These are phyloP conservation scores for Venturia aucupariae DNA, from an alignment of 2,329 filamentous ascomycete species.

Conservation along the genomic window DNA sequence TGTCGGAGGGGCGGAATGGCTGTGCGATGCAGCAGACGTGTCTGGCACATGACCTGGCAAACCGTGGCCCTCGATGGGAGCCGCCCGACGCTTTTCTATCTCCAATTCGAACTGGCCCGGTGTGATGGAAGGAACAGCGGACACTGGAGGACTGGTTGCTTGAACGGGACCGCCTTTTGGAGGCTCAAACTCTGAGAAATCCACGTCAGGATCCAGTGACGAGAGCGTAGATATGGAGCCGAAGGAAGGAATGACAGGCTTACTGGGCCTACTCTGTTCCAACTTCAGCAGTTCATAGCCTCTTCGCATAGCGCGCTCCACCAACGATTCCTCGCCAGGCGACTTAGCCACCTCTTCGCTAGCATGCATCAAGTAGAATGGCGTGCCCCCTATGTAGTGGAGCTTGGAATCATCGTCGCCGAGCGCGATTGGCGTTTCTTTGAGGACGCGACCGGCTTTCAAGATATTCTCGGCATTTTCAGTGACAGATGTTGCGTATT, in stretches of 20 bases:
- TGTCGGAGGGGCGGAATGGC: background rate
- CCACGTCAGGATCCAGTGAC: background rate
- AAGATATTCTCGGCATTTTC: conserved; percentile 19
- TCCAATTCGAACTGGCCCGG: background rate
- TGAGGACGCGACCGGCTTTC: conserved; percentile 15
- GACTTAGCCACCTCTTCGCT: conserved; percentile 10
- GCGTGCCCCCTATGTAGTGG: conserved; percentile 26
- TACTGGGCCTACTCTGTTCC: background rate
- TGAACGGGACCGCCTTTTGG: background rate
- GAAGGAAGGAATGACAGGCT: background rate
- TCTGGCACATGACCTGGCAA: background rate
- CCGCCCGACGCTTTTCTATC: background rate
- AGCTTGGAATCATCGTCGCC: conserved; percentile 13
- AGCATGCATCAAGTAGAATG: conserved; percentile 26
- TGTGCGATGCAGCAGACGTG: background rate
- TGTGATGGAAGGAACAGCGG: background rate
- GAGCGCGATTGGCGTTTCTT: conserved; percentile 19
- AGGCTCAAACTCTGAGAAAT: conserved; percentile 2
- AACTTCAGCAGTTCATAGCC: background rate
- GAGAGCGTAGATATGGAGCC: background rate
- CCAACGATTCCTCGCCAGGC: background rate
- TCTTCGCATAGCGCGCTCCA: background rate
- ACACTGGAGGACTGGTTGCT: background rate
- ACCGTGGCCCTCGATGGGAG: background rate
- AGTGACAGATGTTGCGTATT: conserved; percentile 16